Evolutionary conservation across 2,329 filamentous ascomycete genomes (phyloP).

Genomic region (Fusarium longipes): DNA sequence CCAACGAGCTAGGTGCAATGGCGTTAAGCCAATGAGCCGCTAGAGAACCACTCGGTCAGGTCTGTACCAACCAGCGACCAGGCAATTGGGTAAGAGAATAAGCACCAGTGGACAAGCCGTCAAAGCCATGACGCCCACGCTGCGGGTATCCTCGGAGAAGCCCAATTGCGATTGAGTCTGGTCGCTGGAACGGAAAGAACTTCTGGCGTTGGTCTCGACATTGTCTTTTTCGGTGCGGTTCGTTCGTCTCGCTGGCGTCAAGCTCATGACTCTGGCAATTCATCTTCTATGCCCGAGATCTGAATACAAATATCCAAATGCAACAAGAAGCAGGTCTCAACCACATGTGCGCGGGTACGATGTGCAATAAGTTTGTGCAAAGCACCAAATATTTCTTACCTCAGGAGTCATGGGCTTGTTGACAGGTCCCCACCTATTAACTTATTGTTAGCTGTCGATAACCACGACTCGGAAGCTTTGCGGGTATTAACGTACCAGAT

Average conservation of each 20-base stretch:
- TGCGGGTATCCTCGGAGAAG: conserved; percentile 46
- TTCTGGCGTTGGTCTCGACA: conserved; percentile 27
- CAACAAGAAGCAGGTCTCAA: conserved; percentile 11
- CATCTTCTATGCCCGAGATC: conserved; percentile 14
- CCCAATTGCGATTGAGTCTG: conserved; percentile 26
- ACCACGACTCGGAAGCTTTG: conserved; percentile 26
- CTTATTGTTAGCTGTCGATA: conserved; percentile 47
- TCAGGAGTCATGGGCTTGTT: conserved; percentile 99
- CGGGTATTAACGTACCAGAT: conserved; percentile 72
- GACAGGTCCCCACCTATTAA: conserved; percentile 85
- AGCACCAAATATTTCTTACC: conserved; percentile 63
- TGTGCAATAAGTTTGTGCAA: conserved; percentile 13
- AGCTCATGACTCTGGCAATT: conserved; percentile 35
- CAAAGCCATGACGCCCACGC: conserved; percentile 38
- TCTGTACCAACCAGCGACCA: conserved; percentile 46
- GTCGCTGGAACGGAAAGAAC: conserved; percentile 41
- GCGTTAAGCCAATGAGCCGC: conserved; percentile 28
- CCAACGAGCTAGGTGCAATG: conserved; percentile 32
- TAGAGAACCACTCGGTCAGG: conserved; percentile 34
- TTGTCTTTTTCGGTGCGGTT: not conserved
- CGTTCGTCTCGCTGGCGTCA: conserved; percentile 11
- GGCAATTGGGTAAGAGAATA: conserved; percentile 48
- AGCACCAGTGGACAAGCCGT: conserved; percentile 44
- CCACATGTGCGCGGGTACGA: conserved; percentile 3
- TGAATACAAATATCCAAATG: conserved; percentile 17